Evolutionary conservation across 2,329 filamentous ascomycete genomes (phyloP).

Genomic region (Botrytis byssoidea): DNA sequence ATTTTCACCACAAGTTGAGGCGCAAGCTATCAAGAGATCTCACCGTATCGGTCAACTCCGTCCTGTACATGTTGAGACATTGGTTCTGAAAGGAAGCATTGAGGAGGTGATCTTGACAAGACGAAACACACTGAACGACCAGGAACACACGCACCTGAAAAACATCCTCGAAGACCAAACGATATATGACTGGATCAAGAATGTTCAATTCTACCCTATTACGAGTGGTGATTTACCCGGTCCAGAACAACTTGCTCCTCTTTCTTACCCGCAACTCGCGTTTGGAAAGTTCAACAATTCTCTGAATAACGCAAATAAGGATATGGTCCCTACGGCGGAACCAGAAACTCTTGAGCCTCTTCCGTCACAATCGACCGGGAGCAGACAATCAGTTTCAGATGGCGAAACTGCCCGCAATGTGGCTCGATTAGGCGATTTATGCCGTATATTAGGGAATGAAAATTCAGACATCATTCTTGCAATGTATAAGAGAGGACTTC

Average conservation of each 20-base stretch:
- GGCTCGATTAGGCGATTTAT: neutral
- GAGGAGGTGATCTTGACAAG: conserved; percentile 70
- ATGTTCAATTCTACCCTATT: conserved; percentile 47
- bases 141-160: conserved; percentile 56
- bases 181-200: conserved; percentile 60
- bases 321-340: too few relatives aligned
- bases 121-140: conserved; percentile 37
- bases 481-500: neutral
- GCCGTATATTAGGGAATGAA: accelerated
- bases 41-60: conserved; percentile 82
- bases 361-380: neutral
- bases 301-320: neutral
- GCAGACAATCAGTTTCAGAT: neutral
- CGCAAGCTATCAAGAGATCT: conserved; percentile 87
- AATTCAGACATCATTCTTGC: accelerated
- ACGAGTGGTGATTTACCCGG: conserved; percentile 31
- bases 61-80: conserved; percentile 79
- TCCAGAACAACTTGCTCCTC: conserved; percentile 48
- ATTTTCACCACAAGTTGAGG: conserved; percentile 79
- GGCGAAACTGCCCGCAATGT: too few relatives aligned
- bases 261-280: conserved; percentile 48
- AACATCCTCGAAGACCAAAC: conserved; percentile 56
- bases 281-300: conserved; percentile 40
- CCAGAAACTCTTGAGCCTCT: neutral
- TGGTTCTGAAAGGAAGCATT: conserved; percentile 76